Base-by-base conservation (phyloP, 768 basidiomycete species). In the Obba rivulosa region DNA sequence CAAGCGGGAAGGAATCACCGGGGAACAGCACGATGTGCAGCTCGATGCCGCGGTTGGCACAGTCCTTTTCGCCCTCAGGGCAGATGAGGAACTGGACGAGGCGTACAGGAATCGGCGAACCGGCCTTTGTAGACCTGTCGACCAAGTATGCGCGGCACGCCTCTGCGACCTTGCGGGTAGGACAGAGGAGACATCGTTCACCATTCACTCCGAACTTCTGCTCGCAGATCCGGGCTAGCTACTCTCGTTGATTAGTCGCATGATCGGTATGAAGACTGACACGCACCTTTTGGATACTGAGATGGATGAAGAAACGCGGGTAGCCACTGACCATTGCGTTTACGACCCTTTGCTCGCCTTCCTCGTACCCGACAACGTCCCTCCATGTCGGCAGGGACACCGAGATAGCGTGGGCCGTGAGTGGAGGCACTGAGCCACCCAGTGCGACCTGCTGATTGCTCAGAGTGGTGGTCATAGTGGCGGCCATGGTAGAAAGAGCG, bases 361-460 rank as follows among this genome's bases (percentile, higher is more conserved):
- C 86, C 66, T 97, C 95, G 57, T 97, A 97, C 11, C 74, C 93
- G 17, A 97, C 80, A 57, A 86, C 90, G 65, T 97, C 94, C 25
- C 71, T 69, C 94, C 94, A 97, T 24, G 80, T 93, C 0, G 94
- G 94, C 1, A 97, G 75, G 8, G 91, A 93, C n/a, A 95, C 92
- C 2, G 92, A 94, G 54, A 95, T 90, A 11, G 93, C 94, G 58
- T 97, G 94, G 10, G 85, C 80, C 3, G 81, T 85, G 61, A 79
- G 73, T 2, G 83, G 77, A 16, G 85, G 85, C 2, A 87, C 73
- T 3, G 84, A 54, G 21, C 65, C 60, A 3, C 85, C 85, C 20
- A 75, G 53, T 2, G 66, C 53, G 34, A 50, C 50, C 35, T 50
- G 57, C 14, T 48, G 52, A 13, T 41, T 36, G 18, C 37, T 42